Percentiles rank a stretch among this genome's conserved stretches.
Evolutionary conservation across 2,329 filamentous ascomycete species (phyloP).

Genomic region (Pseudocercospora crystallina): DNA sequence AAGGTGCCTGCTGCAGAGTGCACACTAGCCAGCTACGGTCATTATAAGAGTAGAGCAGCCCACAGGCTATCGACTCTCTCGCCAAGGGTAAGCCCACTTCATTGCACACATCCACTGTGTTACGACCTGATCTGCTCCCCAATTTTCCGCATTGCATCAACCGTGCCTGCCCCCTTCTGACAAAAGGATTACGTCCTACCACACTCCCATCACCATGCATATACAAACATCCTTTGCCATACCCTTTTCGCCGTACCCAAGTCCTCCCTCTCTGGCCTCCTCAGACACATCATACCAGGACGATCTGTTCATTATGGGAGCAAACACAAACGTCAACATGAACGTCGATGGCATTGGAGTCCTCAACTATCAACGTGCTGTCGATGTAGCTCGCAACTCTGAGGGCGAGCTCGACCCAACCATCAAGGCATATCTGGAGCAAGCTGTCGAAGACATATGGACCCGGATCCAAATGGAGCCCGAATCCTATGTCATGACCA

Average conservation of each 20-base stretch:
- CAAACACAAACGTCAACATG: constrained; percentile 38
- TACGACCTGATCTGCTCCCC: constrained; percentile 13
- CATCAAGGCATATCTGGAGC: constrained; percentile 65
- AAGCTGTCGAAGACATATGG: constrained; percentile 66
- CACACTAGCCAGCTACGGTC: constrained; percentile 18
- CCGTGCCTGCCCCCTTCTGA: constrained; percentile 9
- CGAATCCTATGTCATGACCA: constrained; percentile 68
- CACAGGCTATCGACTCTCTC: constrained; percentile 11
- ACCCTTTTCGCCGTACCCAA: constrained; percentile 28
- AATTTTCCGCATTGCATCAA: constrained; percentile 8
- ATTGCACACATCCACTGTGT: constrained; percentile 14
- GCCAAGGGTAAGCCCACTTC: constrained; percentile 22
- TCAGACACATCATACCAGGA: constrained; percentile 17
- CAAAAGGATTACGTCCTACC: constrained; percentile 13
- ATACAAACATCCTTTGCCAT: constrained; percentile 17
- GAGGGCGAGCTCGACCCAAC: constrained; percentile 65
- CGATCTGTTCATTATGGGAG: constrained; percentile 40
- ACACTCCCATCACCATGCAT: constrained; percentile 18
- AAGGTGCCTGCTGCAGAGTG: constrained; percentile 8
- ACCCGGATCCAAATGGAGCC: constrained; percentile 63
- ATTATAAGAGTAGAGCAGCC: constrained; percentile 21
- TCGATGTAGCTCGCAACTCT: constrained; percentile 74
- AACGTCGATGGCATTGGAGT: constrained; percentile 37
- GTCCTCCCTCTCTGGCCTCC: constrained; percentile 27
- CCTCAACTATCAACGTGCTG: constrained; percentile 62